A percentile compares a stretch with the other conserved stretches of the same genome.
Conservation (phyloP, 1,284 basidiomycete genomes). For the Rhodotorula sp. region DNA sequence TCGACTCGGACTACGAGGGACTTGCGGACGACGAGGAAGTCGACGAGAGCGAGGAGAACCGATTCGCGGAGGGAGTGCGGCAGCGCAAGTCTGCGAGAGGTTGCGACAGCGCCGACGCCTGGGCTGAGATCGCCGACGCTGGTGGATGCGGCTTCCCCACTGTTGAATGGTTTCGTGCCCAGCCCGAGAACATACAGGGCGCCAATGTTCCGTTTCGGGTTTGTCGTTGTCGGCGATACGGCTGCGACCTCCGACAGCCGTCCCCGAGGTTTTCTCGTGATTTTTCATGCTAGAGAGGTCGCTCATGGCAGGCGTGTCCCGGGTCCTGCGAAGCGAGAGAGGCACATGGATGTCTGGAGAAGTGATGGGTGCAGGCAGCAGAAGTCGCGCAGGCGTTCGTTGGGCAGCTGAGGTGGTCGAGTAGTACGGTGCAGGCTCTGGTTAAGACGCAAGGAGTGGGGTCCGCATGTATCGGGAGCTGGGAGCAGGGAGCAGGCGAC, state of each 20-base stretch:
- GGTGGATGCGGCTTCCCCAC: neutral
- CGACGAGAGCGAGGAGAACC: slow-evolving; percentile 45
- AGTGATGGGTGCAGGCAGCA: no score
- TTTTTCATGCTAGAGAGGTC: no score
- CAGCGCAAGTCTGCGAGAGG: slow-evolving; percentile 46
- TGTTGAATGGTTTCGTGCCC: neutral
- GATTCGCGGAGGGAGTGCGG: slow-evolving; percentile 26
- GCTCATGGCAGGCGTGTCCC: no score
- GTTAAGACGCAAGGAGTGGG: no score
- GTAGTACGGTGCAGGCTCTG: no score
- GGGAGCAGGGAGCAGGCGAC: no score
- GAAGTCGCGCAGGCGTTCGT: no score
- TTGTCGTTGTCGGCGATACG: neutral
- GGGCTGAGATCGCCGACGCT: slow-evolving; percentile 1
- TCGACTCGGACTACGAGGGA: neutral
- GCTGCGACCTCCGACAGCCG: neutral
- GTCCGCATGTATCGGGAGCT: no score
- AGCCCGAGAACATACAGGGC: neutral
- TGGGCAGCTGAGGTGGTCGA: no score
- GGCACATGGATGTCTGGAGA: no score
- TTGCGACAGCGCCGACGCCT: neutral
- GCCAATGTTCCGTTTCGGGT: neutral
- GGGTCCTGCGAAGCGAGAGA: no score
- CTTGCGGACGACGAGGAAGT: slow-evolving; percentile 44
- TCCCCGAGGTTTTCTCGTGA: neutral